Base-by-base conservation (phyloP, 176 grass and related monocot genomes). In the Tillandsia leiboldiana region DNA sequence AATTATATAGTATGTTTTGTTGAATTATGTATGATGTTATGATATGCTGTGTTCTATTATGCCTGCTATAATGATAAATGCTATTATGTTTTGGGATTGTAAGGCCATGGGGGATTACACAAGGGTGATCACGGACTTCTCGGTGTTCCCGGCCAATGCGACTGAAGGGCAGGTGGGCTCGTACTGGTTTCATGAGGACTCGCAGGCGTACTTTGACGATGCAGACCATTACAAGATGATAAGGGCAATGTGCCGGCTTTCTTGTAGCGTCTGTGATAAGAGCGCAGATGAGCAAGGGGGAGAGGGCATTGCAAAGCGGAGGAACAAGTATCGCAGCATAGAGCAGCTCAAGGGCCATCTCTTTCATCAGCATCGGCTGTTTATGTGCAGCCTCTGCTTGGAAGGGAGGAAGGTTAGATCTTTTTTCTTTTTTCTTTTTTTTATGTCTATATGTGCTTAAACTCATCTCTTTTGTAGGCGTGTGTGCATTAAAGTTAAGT, bases 171-270 rank as follows among this genome's bases (percentile, higher is more conserved):
- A 84, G 78, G 62, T 62, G 42, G 94, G 89, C 52, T 72, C 86
- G 10, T 99, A 88, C 78, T 99, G 94, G 87, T 90, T 90, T 79
- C 89, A 99, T 78, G 94, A 99, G 66, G 94, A 90, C 74, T 90
- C 86, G 1, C 90, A 86, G 53, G 75, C 89, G 28, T 99, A 79
- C 67, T 93, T 93, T 73, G 89, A 99, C 12, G 94, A 99, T 57
- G 75, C 12, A 3, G 89, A 99, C 27, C 89, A 99, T 61, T 93
- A 99, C 82, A 81, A 77, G 75, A 93, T 99, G 89, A 86, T 99
- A 82, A 63, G 82, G 8, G 89, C 94, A 50, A 99, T 90, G 94
- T 99, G 94, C 20, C 86, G 87, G 42, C 87, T 99, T 77, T 99
- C 94, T 42, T 99, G 94, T 84, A 90, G 89, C 64, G 82, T 93